These are phyloP conservation scores for Pisolithus microcarpus DNA, from an alignment of 768 basidiomycete genomes.

Conservation along the genomic window DNA sequence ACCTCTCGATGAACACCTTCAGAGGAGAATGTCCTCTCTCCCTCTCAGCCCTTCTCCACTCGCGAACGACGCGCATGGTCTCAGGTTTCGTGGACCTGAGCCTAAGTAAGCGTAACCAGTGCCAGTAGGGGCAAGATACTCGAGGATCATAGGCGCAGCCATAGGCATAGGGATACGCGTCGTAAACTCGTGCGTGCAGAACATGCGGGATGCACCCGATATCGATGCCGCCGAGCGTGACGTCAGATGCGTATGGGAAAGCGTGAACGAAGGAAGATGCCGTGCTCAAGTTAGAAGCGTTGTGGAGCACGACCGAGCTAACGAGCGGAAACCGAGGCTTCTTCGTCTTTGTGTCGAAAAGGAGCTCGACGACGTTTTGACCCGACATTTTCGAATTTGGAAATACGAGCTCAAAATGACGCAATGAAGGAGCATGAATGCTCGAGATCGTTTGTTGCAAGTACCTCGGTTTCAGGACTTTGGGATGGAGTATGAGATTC, in stretches of 20 bases:
- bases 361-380: slow-evolving; percentile 18
- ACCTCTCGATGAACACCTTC: slow-evolving; percentile 14
- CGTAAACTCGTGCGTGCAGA: slow-evolving; percentile 6
- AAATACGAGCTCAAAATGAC: slow-evolving; percentile 27
- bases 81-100: slow-evolving; percentile 19
- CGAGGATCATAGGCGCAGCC: not conserved
- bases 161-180: slow-evolving; percentile 1
- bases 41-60: slow-evolving; percentile 15
- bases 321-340: slow-evolving; percentile 22
- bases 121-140: slow-evolving; percentile 9
- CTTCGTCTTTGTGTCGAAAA: slow-evolving; percentile 11
- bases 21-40: slow-evolving; percentile 7
- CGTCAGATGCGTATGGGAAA: slow-evolving; percentile 16
- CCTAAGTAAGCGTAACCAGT: slow-evolving; percentile 12
- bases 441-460: slow-evolving; percentile 24
- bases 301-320: slow-evolving; percentile 21
- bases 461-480: slow-evolving; percentile 25
- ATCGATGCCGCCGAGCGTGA: slow-evolving; percentile 21
- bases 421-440: slow-evolving; percentile 22
- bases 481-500: slow-evolving; percentile 24
- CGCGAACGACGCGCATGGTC: slow-evolving; percentile 12
- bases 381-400: slow-evolving; percentile 24
- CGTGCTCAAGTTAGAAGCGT: slow-evolving; percentile 17
- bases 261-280: slow-evolving; percentile 21
- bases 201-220: slow-evolving; percentile 18